Evolutionary conservation across 1,139 yeast genomes (phyloP).

Genomic region (Geotrichum histeridarum): DNA sequence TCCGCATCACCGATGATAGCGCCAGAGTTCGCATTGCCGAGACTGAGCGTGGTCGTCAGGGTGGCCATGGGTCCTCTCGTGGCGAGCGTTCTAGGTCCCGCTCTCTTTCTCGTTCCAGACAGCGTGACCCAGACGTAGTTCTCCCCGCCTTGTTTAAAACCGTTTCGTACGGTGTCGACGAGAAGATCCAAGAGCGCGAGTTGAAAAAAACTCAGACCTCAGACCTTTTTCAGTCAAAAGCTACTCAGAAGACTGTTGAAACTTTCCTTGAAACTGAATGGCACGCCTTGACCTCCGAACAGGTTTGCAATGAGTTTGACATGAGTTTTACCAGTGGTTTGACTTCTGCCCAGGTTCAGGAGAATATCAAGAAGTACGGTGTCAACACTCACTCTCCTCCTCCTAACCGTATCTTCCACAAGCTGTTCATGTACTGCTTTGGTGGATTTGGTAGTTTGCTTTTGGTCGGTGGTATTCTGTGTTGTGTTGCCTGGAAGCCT

Average conservation of each 20-base stretch:
- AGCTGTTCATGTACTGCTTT: constrained; percentile 41
- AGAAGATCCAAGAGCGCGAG: neutral
- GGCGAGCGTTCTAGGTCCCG: too few species aligned
- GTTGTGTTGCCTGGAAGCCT: constrained; percentile 46
- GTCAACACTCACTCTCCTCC: constrained; percentile 39
- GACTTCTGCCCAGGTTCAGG: constrained; percentile 25
- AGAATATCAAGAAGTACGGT: constrained; percentile 29
- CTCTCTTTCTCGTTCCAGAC: too few species aligned
- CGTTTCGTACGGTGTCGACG: too few species aligned
- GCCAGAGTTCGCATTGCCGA: neutral
- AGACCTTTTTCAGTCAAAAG: neutral
- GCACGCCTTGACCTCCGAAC: neutral
- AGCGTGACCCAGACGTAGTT: neutral
- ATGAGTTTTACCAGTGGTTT: constrained; percentile 24
- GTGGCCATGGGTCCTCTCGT: neutral
- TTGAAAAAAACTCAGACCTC: too few species aligned
- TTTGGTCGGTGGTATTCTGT: constrained; percentile 42
- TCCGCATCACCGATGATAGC: neutral
- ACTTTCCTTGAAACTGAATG: neutral
- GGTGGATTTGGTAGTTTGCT: constrained; percentile 46
- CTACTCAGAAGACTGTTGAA: neutral
- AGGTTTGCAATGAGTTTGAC: neutral
- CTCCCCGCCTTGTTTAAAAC: neutral
- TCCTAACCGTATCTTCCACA: constrained; percentile 35
- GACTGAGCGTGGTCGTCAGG: neutral